Base-by-base conservation (phyloP, 2,329 filamentous ascomycete genomes). In the Microascus cirrosus region DNA sequence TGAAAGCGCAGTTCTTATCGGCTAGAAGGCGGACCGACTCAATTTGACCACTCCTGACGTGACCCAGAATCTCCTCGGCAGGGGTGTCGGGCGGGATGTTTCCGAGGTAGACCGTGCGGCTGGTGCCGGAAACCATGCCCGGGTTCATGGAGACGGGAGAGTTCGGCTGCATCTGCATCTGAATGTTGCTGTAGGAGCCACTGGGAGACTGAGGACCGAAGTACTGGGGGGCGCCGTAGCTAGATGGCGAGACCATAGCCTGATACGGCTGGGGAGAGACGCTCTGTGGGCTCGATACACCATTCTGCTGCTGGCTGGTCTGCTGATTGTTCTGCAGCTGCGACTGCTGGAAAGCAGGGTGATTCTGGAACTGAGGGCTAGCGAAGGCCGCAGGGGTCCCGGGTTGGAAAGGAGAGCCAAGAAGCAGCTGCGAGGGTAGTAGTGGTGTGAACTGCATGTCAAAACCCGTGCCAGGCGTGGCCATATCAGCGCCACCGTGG, bases 1-100 rank as follows among this genome's bases (percentile, higher is more conserved):
- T 97, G 79, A 99, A 99, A 59, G 94, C 94, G 69, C 94, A 99
- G 80, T 97, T 99, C 89, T 97, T 99, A 75, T 99, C 94, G 25
- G 93, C 90, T 58, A 99, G 80, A 63, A 99, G 82, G 65, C 94
- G 88, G 57, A 99, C 94, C n/a, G 94, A 97, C 77, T 99, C 94
- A 67, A 99, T 97, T 71, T 97, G 94, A 25, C 94, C 94, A 72
- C 94, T 97, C 62, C 94, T 85, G 60, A 99, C 94, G 68, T 99
- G 94, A 62, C 92, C 88, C 58, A 99, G 78, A 62, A 99, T 96
- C 75, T 99, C 94, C 75, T 99, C 94, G 10, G 94, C 93, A 55
- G 89, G 86, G 8, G 94, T 99, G 75, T 99, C 94, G 28, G 92
- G 89, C n/a, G 94, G 94, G 60, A 99, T 97, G 73, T 99, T 99